Conservation (phyloP, 2,329 filamentous ascomycete genomes). For the Stachybotrys elegans region DNA sequence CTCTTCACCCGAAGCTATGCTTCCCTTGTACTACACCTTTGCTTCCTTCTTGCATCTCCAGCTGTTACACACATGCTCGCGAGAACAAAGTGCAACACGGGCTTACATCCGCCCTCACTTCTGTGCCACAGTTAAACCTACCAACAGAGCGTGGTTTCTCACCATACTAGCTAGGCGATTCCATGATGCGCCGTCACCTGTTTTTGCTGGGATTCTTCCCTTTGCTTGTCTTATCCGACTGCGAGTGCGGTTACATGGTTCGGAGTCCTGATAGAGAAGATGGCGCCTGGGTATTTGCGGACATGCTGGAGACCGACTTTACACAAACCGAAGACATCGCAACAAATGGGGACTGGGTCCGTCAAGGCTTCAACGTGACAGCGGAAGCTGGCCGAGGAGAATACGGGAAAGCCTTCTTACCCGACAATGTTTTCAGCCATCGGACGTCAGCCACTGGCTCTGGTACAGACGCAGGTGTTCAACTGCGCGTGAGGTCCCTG, state of each 20-base stretch:
- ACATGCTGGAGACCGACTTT: slow-evolving; percentile 70
- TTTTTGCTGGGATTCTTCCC: slow-evolving; percentile 9
- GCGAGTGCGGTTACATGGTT: slow-evolving; percentile 68
- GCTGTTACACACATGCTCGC: too few species aligned
- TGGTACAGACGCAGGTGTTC: slow-evolving; percentile 47
- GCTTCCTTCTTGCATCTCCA: too few species aligned
- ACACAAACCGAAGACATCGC: slow-evolving; percentile 45
- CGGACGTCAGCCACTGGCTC: slow-evolving; percentile 34
- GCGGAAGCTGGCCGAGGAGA: slow-evolving; percentile 52
- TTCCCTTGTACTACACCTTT: too few species aligned
- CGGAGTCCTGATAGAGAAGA: slow-evolving; percentile 33
- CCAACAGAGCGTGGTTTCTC: too few species aligned
- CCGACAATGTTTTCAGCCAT: slow-evolving; percentile 54
- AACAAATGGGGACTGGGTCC: slow-evolving; percentile 55
- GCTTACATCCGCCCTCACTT: too few species aligned
- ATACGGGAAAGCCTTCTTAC: slow-evolving; percentile 59
- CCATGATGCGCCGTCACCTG: too few species aligned
- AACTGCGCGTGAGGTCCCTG: slow-evolving; percentile 48
- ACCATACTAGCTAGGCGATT: too few species aligned
- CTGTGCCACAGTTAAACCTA: too few species aligned
- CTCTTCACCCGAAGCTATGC: too few species aligned
- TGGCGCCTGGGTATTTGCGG: slow-evolving; percentile 53
- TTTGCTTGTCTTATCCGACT: slow-evolving; percentile 36
- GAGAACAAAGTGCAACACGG: too few species aligned
- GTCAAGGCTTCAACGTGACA: slow-evolving; percentile 63